Evolutionary conservation across 2,329 filamentous ascomycete genomes (phyloP), one percentile per base, ranked within the genome.

Genomic region (Trichoderma brevicompactum): DNA sequence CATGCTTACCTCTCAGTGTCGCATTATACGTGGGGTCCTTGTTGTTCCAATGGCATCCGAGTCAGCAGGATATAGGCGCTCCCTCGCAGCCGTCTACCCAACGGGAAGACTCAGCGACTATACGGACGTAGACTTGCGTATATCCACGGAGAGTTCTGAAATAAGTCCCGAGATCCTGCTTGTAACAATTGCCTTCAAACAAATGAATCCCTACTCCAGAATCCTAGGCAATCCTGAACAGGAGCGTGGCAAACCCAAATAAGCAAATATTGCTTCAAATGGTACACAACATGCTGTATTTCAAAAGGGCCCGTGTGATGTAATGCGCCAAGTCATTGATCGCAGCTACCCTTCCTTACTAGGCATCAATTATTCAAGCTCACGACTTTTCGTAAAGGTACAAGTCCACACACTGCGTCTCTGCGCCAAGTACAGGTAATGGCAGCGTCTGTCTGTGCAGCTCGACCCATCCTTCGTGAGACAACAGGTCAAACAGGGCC

Each of bases 401-500:
- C 36, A 87, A 73, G 70, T 87, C 81, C 6, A 87, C 79, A 3
- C 74, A 70, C 66, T 87, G 77, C 5, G 74, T 71, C 36, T 81
- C 78, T 5, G 72, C 75, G 15, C 79, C 80, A 13, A 85, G 70
- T 1, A 82, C 79, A 1, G 81, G 82, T 44, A 87, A 72, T 0
- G 78, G 76, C 28, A 86, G 69, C 7, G 75, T 74, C 46, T 79
- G 77, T 44, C 78, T 74, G 53, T 83, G 79, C 9, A 72, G 67
- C 17, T 79, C 75, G 1, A 63, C 65, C 85, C 85, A 87, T 2
- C 78, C 79, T 2, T 79, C 75, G 2, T 71, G 71, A 1, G 75
- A 69, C 75, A 87, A 78, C 19, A 85, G 71, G 6, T 76, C 76
- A 65, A 85, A 86, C 17, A 86, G 70, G 0, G 75, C 79, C 38